These are phyloP conservation scores for Whalleya microplaca DNA, from an alignment of 2,329 filamentous ascomycete genomes.

Conservation along the genomic window DNA sequence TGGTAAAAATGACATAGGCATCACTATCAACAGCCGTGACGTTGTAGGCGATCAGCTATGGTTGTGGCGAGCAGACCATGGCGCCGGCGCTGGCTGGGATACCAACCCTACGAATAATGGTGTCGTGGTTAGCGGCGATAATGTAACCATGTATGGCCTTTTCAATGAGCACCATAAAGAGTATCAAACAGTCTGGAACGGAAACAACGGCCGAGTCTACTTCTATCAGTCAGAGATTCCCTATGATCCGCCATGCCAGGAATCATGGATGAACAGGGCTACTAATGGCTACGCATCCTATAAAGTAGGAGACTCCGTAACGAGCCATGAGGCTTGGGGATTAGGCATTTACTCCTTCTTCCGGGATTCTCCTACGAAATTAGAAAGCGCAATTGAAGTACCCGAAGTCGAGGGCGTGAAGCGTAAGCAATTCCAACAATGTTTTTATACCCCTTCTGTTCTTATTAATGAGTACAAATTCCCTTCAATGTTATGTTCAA, in stretches of 20 bases:
- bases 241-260: slow-evolving; percentile 38
- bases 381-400: slow-evolving; percentile 39
- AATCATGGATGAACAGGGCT: slow-evolving; percentile 32
- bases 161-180: slow-evolving; percentile 41
- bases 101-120: slow-evolving; percentile 37
- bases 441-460: background rate
- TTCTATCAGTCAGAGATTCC: slow-evolving; percentile 42
- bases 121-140: slow-evolving; percentile 36
- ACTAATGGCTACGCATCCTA: slow-evolving; percentile 40
- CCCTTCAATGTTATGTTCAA: background rate
- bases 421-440: background rate
- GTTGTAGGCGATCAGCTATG: slow-evolving; percentile 39
- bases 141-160: slow-evolving; percentile 38
- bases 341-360: slow-evolving; percentile 41
- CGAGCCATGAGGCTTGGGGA: slow-evolving; percentile 38
- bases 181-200: slow-evolving; percentile 40
- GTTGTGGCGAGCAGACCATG: slow-evolving; percentile 41
- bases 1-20: slow-evolving; percentile 33
- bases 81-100: slow-evolving; percentile 35
- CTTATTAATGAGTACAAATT: background rate
- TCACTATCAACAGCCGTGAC: slow-evolving; percentile 37
- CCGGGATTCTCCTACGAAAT: slow-evolving; percentile 38
- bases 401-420: slow-evolving; percentile 31
- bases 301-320: slow-evolving; percentile 37
- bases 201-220: slow-evolving; percentile 37